Conservation (phyloP, 2,329 filamentous ascomycete genomes). For the Xylariaceae sp. region DNA sequence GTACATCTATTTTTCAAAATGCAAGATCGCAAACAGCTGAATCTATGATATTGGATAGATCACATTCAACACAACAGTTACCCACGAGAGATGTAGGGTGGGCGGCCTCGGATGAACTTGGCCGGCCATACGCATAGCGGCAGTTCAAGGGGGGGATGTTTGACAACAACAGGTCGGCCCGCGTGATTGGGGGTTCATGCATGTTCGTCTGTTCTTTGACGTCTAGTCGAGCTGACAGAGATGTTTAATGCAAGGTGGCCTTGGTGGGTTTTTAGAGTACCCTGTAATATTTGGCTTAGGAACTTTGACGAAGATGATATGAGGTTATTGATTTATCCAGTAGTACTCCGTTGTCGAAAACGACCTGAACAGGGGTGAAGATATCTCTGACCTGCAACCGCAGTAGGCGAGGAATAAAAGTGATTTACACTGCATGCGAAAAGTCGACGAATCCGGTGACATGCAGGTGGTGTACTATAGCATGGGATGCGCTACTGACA, state of each 20-base stretch:
- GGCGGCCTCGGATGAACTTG: constrained; percentile 5
- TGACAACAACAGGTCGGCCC: not conserved
- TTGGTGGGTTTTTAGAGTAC: not conserved
- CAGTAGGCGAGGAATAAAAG: constrained; percentile 22
- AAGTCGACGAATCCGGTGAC: constrained; percentile 16
- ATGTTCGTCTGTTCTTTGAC: not conserved
- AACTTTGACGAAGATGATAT: constrained; percentile 5
- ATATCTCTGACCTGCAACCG: constrained; percentile 5
- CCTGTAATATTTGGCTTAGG: no score
- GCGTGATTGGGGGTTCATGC: constrained; percentile 17
- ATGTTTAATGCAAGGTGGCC: not conserved
- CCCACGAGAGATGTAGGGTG: constrained; percentile 9
- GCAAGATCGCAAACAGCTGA: constrained; percentile 17
- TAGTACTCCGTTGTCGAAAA: not conserved
- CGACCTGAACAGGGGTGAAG: not conserved
- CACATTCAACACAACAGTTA: not conserved
- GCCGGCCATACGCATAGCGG: not conserved
- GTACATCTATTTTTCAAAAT: constrained; percentile 12
- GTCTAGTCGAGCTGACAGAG: constrained; percentile 3
- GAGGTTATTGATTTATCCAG: constrained; percentile 4
- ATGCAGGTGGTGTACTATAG: constrained; percentile 2
- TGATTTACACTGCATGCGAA: constrained; percentile 22
- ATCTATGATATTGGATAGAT: constrained; percentile 11
- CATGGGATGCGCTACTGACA: constrained; percentile 11
- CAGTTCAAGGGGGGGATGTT: constrained; percentile 3